A percentile compares a stretch with the other conserved stretches of the same genome.
These are phyloP conservation scores for Nannochloris sp. DNA, from an alignment of 139 green algal genomes.

Conservation along the genomic window DNA sequence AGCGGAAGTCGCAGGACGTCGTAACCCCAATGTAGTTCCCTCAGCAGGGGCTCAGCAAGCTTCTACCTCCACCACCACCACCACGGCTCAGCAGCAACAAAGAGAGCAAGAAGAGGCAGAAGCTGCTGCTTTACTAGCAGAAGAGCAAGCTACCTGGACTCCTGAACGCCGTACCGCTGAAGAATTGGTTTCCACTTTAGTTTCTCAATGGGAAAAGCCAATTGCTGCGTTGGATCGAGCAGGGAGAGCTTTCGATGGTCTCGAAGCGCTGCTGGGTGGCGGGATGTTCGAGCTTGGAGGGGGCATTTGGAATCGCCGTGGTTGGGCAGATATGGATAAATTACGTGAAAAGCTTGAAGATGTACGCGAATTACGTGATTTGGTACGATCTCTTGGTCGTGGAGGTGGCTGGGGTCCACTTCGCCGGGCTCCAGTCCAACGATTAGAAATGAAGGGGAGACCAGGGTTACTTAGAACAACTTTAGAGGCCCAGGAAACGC, in stretches of 20 bases:
- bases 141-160: conserved; percentile 27
- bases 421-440: conserved; percentile 56
- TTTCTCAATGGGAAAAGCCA: conserved; percentile 48
- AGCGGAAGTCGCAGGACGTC: background rate
- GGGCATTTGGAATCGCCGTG: conserved; percentile 61
- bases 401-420: conserved; percentile 80
- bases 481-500: conserved; percentile 80
- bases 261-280: conserved; percentile 74
- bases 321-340: conserved; percentile 70
- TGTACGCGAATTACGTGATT: conserved; percentile 74
- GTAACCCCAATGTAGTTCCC: conserved; percentile 12
- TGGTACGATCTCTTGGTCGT: conserved; percentile 70
- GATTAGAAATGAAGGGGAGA: conserved; percentile 47
- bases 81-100: background rate
- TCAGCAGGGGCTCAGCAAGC: background rate
- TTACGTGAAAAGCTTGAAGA: conserved; percentile 72
- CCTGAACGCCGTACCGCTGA: conserved; percentile 46
- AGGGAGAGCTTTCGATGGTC: conserved; percentile 69
- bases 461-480: conserved; percentile 70
- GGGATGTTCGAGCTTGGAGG: conserved; percentile 57
- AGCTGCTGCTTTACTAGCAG: conserved; percentile 3
- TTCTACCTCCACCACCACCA: background rate
- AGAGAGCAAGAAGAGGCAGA: background rate
- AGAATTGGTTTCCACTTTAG: conserved; percentile 34
- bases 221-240: conserved; percentile 56